Conservation (phyloP, 441 rosid genomes). For the Rhodomyrtus psidioides region DNA sequence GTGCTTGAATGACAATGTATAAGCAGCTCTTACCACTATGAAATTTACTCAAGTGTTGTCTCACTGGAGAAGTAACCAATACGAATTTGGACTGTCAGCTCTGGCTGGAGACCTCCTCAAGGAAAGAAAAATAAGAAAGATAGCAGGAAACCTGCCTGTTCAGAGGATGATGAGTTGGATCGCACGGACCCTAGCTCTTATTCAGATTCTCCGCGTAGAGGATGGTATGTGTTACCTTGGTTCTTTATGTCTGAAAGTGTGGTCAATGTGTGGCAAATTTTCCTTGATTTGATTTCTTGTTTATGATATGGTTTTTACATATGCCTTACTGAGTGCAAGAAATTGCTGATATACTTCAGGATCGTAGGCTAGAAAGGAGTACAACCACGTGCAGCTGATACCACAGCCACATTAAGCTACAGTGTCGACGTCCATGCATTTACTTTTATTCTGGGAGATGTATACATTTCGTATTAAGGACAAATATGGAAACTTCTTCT, state of each 20-base stretch:
- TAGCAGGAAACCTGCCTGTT: constrained; percentile 53
- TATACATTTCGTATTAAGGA: not conserved
- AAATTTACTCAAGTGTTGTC: not conserved
- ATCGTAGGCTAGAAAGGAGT: constrained; percentile 96
- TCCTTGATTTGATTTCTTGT: not conserved
- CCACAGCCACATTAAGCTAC: constrained; percentile 74
- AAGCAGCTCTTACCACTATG: not conserved
- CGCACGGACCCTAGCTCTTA: constrained; percentile 99
- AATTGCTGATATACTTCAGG: constrained; percentile 27
- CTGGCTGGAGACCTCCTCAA: constrained; percentile 62
- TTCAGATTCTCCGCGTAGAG: constrained; percentile 99
- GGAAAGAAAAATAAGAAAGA: constrained; percentile 52
- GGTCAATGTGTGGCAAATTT: not conserved
- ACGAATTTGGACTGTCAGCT: constrained; percentile 28
- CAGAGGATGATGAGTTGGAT: constrained; percentile 89
- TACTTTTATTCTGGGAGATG: not conserved
- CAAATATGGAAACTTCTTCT: not conserved
- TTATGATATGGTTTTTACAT: constrained; percentile 4
- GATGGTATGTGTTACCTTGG: constrained; percentile 50
- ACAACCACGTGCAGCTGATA: constrained; percentile 99
- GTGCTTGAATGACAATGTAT: not conserved
- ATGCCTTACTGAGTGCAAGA: not conserved
- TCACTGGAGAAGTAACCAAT: not conserved
- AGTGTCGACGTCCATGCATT: not conserved
- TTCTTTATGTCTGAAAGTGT: not conserved